Conservation (phyloP, 1,284 basidiomycete species). For the Pseudozyma thailandica region DNA sequence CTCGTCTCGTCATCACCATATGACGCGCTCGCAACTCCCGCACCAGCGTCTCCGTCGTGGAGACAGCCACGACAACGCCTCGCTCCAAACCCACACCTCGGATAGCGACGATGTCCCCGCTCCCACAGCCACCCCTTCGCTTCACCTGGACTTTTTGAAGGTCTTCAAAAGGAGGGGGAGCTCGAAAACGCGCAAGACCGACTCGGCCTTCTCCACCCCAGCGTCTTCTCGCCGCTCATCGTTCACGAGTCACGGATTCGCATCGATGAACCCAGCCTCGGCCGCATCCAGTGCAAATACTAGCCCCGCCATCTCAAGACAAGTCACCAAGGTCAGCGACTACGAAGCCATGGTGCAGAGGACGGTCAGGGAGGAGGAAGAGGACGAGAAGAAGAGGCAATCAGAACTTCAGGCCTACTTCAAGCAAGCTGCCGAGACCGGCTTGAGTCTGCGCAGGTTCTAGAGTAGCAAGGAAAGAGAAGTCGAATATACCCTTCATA, state of each 20-base stretch:
- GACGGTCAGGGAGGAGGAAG: conserved; percentile 19
- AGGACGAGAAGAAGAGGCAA: conserved; percentile 34
- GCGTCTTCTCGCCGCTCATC: conserved; percentile 34
- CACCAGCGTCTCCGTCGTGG: conserved; percentile 6
- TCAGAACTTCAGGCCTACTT: conserved; percentile 29
- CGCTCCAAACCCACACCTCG: conserved; percentile 27
- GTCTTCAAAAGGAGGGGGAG: conserved; percentile 20
- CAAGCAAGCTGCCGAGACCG: conserved; percentile 28
- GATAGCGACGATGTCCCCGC: conserved; percentile 25
- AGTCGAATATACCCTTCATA: too few species aligned
- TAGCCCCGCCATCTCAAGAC: conserved; percentile 34
- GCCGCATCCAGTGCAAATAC: conserved; percentile 38
- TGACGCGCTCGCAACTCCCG: background rate
- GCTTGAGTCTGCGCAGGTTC: conserved; percentile 32
- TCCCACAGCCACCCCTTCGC: conserved; percentile 1
- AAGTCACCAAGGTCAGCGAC: conserved; percentile 36
- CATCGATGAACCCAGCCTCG: conserved; percentile 22
- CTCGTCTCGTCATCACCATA: conserved; percentile 1
- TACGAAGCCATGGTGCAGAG: conserved; percentile 32
- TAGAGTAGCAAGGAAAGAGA: too few species aligned
- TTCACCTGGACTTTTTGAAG: conserved; percentile 26
- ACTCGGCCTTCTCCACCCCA: conserved; percentile 39
- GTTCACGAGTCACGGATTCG: conserved; percentile 29
- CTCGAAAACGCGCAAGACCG: conserved; percentile 8
- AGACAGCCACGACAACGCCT: conserved; percentile 12